Base-by-base conservation (phyloP, 2,329 filamentous ascomycete species). In the Alternaria hordeiaustralica region DNA sequence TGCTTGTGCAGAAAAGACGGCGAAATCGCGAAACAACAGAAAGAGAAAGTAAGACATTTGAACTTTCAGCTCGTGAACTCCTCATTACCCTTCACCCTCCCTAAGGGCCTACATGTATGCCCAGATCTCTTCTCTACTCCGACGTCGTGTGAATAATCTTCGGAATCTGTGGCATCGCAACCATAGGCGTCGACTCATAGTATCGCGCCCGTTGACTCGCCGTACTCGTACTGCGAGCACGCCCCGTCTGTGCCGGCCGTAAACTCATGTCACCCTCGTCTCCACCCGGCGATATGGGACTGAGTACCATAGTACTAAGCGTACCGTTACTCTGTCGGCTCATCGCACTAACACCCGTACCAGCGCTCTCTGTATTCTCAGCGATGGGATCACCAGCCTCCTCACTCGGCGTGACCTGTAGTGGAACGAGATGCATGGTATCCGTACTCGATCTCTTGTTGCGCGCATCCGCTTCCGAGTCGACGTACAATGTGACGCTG, bases 121-220 rank as follows among this genome's bases (percentile, higher is more conserved):
- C 6, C 28, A 7, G 2, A 5, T 15, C 3, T n/a, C 5, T 6
- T 28, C 23, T 53, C 61, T 53, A 72, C 15, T 72, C 66, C 12
- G 75, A 77, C 6, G 55, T 45, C 10, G 74, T 77, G 11, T 71
- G 73, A n/a, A 78, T 58, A 45, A 78, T 78, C 63, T 61, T 77
- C 2, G 76, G 75, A 6, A 78, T 63, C 30, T 71, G 70, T 26
- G 67, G 66, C 44, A 68, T 66, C 11, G 67, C 59, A 44, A 58
- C 66, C 3, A 63, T 65, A 15, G 74, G 67, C n/a, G 60, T 74
- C n/a, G 50, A 68, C 8, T 75, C 71, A n/a, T 79, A 79, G 47
- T 79, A 79, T 20, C 71, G 60, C 4, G 71, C 65, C 18, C 67
- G 65, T 44, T 65, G 57, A 26, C 75, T 77, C 4, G 71, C 54